Conservation (phyloP, 352 stramenopile genomes). For the Phytophthora megakarya region DNA sequence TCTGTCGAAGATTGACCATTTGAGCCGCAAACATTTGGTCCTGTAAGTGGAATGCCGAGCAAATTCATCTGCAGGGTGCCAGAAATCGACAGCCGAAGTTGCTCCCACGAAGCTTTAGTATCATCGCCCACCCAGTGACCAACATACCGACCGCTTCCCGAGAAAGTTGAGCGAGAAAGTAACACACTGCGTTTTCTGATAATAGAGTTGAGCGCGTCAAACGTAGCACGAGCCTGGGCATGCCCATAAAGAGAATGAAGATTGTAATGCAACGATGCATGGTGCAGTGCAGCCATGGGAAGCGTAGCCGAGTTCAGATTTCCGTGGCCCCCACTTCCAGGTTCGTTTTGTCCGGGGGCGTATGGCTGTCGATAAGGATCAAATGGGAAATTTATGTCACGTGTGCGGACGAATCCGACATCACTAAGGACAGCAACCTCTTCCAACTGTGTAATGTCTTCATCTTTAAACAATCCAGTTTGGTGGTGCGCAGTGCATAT, state of each 20-base stretch:
- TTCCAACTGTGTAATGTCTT: conserved; percentile 10
- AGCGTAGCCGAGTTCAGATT: conserved; percentile 84
- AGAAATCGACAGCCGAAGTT: conserved; percentile 76
- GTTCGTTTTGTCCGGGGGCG: conserved; percentile 57
- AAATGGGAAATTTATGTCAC: conserved; percentile 76
- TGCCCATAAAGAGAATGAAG: conserved; percentile 86
- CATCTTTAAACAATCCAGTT: neutral
- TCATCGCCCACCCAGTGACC: conserved; percentile 69
- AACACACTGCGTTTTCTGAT: conserved; percentile 66
- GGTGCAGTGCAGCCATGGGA: conserved; percentile 71
- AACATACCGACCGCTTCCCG: conserved; percentile 60
- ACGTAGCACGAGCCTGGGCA: conserved; percentile 59
- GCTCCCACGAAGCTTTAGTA: conserved; percentile 70
- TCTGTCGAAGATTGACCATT: conserved; percentile 53
- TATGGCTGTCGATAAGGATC: conserved; percentile 85
- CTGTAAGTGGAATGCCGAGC: conserved; percentile 71
- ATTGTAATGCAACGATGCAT: conserved; percentile 85
- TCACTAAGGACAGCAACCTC: conserved; percentile 21
- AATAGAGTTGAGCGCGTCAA: conserved; percentile 49
- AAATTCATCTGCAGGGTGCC: conserved; percentile 80
- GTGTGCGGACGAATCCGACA: conserved; percentile 63
- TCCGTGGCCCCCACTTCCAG: conserved; percentile 44
- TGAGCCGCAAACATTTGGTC: conserved; percentile 71
- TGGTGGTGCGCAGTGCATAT: conserved; percentile 18
- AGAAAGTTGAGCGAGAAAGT: conserved; percentile 72